Evolutionary conservation across 345 rosid genomes (phyloP).

Genomic region (Raphanus raphanistrum): DNA sequence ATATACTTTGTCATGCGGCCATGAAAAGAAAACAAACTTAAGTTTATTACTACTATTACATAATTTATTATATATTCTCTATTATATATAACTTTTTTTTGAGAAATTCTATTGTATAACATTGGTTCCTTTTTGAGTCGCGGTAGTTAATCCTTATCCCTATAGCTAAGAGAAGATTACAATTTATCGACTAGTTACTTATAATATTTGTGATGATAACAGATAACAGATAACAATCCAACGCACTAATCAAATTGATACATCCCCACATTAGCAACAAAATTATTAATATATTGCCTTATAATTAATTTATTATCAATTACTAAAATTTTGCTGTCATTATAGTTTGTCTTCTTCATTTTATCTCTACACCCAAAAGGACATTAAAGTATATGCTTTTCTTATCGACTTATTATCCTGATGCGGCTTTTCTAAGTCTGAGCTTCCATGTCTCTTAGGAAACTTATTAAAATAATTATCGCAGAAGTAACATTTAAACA

Average conservation of each 20-base stretch:
- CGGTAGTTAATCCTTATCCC: not conserved
- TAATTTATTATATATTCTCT: not conserved
- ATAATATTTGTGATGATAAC: constrained; percentile 3
- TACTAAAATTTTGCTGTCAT: constrained; percentile 2
- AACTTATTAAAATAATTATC: not conserved
- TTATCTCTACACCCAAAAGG: constrained; percentile 11
- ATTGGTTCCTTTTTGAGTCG: not conserved
- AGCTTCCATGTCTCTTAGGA: not conserved
- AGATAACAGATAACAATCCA: constrained; percentile 3
- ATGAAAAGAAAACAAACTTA: not conserved
- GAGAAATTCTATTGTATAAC: no score
- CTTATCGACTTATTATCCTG: constrained; percentile 29
- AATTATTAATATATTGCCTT: not conserved
- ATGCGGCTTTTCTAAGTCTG: constrained; percentile 8
- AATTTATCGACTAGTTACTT: not conserved
- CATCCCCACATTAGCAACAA: constrained; percentile 2
- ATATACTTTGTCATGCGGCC: not conserved
- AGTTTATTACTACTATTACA: not conserved
- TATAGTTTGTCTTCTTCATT: constrained; percentile 1
- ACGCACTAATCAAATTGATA: constrained; percentile 10
- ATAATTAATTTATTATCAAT: not conserved
- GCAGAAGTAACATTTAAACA: not conserved
- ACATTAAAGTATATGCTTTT: constrained; percentile 13
- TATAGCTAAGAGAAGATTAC: not conserved
- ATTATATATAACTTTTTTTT: no score